Percentiles rank a stretch among this genome's conserved stretches.
Evolutionary conservation across 805 yeast species (phyloP).

Genomic region (Wickerhamiella occidentalis): DNA sequence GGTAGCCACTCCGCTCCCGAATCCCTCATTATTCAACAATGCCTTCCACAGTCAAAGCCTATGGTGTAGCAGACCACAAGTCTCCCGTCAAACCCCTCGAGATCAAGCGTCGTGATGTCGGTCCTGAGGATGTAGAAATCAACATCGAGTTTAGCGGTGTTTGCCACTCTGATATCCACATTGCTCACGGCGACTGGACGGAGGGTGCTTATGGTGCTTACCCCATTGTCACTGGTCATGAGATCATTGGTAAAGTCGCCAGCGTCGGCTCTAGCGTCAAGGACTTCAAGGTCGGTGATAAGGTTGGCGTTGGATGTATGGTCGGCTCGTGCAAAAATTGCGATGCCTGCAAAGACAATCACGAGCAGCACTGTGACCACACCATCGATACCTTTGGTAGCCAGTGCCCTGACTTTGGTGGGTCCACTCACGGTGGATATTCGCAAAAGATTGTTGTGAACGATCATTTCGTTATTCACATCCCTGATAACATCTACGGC

Average conservation of each 20-base stretch:
- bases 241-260: conserved; percentile 79
- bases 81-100: not conserved
- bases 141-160: conserved; percentile 83
- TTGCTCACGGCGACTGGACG: conserved; percentile 87
- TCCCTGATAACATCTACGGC: conserved; percentile 44
- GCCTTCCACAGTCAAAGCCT: conserved; percentile 8
- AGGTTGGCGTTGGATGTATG: conserved; percentile 44
- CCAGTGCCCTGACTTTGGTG: conserved; percentile 1
- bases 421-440: conserved; percentile 43
- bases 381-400: conserved; percentile 23
- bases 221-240: conserved; percentile 80
- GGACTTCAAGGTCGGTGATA: conserved; percentile 67
- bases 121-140: conserved; percentile 63
- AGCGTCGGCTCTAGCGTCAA: conserved; percentile 57
- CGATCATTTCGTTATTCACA: conserved; percentile 50
- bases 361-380: not conserved
- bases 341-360: not conserved
- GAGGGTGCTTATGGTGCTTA: conserved; percentile 47
- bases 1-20: no score
- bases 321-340: conserved; percentile 10
- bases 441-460: conserved; percentile 30
- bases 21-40: not conserved
- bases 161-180: conserved; percentile 89
- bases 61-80: not conserved
- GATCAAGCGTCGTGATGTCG: conserved; percentile 44